phyloP scores from a whole-genome alignment of 495 filamentous ascomycete genomes.

The Xylaria nigripes region DNA sequence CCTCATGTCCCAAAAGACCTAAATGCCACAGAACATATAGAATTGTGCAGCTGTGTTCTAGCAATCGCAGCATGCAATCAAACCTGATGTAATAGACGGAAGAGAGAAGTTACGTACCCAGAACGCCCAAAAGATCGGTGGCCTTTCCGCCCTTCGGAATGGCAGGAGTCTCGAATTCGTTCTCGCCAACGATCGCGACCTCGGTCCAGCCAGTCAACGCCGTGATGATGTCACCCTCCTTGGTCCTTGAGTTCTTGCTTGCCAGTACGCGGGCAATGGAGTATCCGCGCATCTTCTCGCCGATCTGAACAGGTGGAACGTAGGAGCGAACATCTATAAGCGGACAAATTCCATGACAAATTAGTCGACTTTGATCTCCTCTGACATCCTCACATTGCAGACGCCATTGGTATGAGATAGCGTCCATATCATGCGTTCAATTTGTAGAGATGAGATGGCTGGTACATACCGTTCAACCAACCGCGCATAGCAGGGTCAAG shows the following conservation, averaged over 20 bases:
- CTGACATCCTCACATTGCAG: neutral
- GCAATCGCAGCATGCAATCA: neutral
- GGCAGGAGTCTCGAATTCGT: constrained; percentile 32
- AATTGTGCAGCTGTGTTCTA: neutral
- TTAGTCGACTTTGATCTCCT: neutral
- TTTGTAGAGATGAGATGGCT: neutral
- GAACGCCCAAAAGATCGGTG: constrained; percentile 53
- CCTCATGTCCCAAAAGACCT: neutral
- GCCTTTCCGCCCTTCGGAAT: constrained; percentile 39
- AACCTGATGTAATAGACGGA: neutral
- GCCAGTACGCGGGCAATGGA: constrained; percentile 46
- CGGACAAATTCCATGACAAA: neutral
- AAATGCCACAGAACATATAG: neutral
- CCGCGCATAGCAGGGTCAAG: constrained; percentile 76
- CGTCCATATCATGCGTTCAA: no score
- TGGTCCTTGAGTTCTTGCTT: constrained; percentile 36
- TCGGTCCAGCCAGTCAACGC: constrained; percentile 54
- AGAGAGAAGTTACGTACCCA: constrained; percentile 25
- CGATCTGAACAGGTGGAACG: constrained; percentile 55
- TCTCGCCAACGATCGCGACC: constrained; percentile 44
- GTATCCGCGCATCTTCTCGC: constrained; percentile 58
- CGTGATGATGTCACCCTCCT: constrained; percentile 45
- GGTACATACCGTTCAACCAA: constrained; percentile 50
- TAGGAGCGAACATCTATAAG: constrained; percentile 55
- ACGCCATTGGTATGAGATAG: no score